phyloP scores from a whole-genome alignment of 2,329 filamentous ascomycete genomes.

The Aureobasidium sp. region DNA sequence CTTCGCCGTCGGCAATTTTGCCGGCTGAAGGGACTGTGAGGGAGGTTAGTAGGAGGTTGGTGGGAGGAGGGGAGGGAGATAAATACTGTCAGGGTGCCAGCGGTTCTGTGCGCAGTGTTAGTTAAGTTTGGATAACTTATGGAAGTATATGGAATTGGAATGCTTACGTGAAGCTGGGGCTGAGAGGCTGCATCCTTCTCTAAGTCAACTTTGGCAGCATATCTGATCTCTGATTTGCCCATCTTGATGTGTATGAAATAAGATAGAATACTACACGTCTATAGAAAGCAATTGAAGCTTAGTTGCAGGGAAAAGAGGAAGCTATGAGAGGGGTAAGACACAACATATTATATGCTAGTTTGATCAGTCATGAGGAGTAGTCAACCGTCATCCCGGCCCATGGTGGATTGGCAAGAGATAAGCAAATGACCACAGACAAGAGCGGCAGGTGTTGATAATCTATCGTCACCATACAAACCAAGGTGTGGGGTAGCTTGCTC shows the following conservation, averaged over 20 bases:
- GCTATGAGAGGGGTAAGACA: background rate
- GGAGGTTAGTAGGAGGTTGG: no score
- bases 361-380: background rate
- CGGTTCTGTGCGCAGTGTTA: conserved; percentile 58
- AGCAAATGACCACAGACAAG: background rate
- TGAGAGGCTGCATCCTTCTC: conserved; percentile 64
- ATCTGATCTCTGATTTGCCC: conserved; percentile 53
- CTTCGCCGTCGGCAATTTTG: conserved; percentile 72
- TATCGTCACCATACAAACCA: conserved; percentile 1
- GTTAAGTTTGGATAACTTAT: no score
- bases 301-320: background rate
- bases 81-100: conserved; percentile 93
- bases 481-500: conserved; percentile 1
- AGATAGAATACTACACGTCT: background rate
- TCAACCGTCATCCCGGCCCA: background rate
- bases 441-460: background rate
- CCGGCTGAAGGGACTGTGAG: conserved; percentile 61
- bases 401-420: background rate
- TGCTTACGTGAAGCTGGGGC: conserved; percentile 57
- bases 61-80: no score
- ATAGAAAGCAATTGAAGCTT: background rate
- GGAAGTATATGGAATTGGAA: no score
- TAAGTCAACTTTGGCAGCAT: conserved; percentile 63
- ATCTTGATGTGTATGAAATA: conserved; percentile 23
- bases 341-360: background rate